Evolutionary conservation across 2,329 filamentous ascomycete species (phyloP), one percentile per base, ranked within the genome.

Genomic region (Didymella sp.): DNA sequence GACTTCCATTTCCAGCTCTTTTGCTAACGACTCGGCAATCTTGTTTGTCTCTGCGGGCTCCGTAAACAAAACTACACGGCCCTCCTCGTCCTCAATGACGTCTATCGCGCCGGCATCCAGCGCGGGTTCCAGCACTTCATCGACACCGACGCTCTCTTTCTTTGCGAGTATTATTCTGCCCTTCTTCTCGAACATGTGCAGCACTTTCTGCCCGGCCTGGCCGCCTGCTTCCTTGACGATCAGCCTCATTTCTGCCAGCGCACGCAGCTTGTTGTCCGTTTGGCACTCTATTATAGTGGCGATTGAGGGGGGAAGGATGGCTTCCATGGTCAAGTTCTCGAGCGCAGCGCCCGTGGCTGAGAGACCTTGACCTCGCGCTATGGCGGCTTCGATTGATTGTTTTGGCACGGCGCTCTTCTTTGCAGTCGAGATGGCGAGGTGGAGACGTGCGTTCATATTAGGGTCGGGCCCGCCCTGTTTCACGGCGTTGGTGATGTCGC

Each of bases 341-440:
- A 98, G 85, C 13, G 86, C 82, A 15, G 85, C 84, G 50, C 95
- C 95, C 5, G 84, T 85, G 1, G 87, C 78, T 22, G 92, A 93
- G 62, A 89, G 85, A 38, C 95, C 94, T 74, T 97, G 93, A 1
- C 95, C 95, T 43, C 92, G 88, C 13, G 92, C 90, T 63, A 99
- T 88, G 51, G 95, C 92, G 13, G 83, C 83, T 75, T 98, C 93
- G 66, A 98, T 96, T 2, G 86, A 83, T 19, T 86, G 81, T 77
- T 97, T 97, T 1, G 93, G 91, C 44, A 96, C 88, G 63, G 89
- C 90, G 58, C 87, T 88, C 80, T 92, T 93, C 79, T 95, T 97
- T 40, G 94, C 94, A 49, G 84, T 85, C 17, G 84, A 78, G 54
- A 98, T 86, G 13, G 89, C 84, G 25, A 87, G 81, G 21, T 89